Percentiles rank a stretch among this genome's conserved stretches.
Evolutionary conservation across 1,139 yeast species (phyloP).

Genomic region (Pichia terricola): DNA sequence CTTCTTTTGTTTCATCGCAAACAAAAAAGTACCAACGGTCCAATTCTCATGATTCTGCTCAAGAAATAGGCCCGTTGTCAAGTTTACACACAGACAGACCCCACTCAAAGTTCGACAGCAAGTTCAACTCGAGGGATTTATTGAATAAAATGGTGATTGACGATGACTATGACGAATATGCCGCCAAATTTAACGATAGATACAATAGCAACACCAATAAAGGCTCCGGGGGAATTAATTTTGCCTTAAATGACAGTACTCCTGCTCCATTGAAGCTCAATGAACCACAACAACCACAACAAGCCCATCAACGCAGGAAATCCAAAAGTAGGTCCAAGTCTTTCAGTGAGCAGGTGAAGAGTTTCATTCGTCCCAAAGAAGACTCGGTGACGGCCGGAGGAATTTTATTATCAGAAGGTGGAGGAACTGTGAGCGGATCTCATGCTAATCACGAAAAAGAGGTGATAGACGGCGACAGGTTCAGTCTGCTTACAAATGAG

Average conservation of each 20-base stretch:
- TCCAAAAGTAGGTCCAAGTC: constrained; percentile 22
- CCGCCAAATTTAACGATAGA: constrained; percentile 13
- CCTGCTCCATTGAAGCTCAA: constrained; percentile 10
- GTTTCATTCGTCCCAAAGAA: constrained; percentile 26
- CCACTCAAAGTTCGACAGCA: constrained; percentile 4
- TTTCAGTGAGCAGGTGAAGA: constrained; percentile 27
- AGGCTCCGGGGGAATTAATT: constrained; percentile 3
- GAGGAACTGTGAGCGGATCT: too few relatives aligned
- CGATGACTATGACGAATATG: constrained; percentile 21
- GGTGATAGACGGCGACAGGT: constrained; percentile 4
- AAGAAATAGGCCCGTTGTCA: background rate
- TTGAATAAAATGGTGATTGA: constrained; percentile 24
- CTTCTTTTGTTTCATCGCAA: background rate
- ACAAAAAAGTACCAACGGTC: constrained; percentile 2
- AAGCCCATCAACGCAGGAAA: constrained; percentile 1
- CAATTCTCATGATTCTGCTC: constrained; percentile 5
- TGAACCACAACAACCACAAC: background rate
- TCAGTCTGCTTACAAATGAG: constrained; percentile 2
- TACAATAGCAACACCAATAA: constrained; percentile 2
- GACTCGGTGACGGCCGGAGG: constrained; percentile 19
- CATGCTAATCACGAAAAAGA: constrained; percentile 1
- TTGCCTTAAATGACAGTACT: constrained; percentile 12
- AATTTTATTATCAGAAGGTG: constrained; percentile 12
- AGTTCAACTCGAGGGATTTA: constrained; percentile 23
- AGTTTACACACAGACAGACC: constrained; percentile 3